A percentile compares a stretch with the other conserved stretches of the same genome.
phyloP scores from a whole-genome alignment of 768 basidiomycete genomes.

The Boletus patriciae region DNA sequence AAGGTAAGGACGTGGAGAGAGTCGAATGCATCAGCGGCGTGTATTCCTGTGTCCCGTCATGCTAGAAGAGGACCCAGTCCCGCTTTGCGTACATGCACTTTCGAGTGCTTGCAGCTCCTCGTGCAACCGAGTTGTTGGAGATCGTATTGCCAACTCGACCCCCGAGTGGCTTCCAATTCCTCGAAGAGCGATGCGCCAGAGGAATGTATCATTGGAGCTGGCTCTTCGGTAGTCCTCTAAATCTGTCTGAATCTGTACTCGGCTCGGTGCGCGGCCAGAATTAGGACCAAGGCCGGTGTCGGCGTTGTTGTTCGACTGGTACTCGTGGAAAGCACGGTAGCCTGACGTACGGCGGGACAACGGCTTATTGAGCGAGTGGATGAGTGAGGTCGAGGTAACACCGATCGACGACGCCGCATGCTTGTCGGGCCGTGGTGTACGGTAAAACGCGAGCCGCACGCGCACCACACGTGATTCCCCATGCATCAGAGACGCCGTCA shows the following conservation, averaged over 20 bases:
- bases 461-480: constrained; percentile 36
- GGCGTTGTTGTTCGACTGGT: background rate
- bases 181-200: constrained; percentile 56
- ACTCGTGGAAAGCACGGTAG: constrained; percentile 19
- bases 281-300: background rate
- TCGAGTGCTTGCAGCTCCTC: constrained; percentile 56
- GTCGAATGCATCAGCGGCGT: constrained; percentile 6
- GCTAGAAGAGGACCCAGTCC: background rate
- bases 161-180: constrained; percentile 64
- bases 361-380: constrained; percentile 19
- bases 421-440: constrained; percentile 25
- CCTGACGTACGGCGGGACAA: constrained; percentile 31
- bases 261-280: background rate
- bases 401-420: background rate
- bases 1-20: constrained; percentile 1
- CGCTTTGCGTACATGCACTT: constrained; percentile 6
- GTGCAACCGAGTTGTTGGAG: constrained; percentile 71
- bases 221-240: background rate
- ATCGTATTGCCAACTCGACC: constrained; percentile 92
- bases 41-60: background rate
- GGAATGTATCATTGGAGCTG: constrained; percentile 13
- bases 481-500: constrained; percentile 36
- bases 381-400: constrained; percentile 3
- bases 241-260: background rate
- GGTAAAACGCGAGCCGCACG: constrained; percentile 40